Evolutionary conservation across 108 stramenopile genomes (phyloP).

Genomic region (Skeletonema costatum): DNA sequence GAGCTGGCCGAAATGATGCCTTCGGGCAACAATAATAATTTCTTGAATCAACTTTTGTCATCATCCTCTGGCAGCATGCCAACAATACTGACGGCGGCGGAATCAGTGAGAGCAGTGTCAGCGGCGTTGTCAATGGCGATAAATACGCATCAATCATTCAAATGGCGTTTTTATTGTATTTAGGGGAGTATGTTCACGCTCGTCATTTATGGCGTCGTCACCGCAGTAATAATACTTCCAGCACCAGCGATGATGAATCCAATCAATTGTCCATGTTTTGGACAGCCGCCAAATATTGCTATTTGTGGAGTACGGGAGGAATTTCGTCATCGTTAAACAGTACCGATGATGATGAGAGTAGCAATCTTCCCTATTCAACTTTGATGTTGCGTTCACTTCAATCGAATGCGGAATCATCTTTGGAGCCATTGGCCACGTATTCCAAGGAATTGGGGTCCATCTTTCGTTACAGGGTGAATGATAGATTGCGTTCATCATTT

Average conservation of each 20-base stretch:
- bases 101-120: background rate
- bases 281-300: constrained; percentile 37
- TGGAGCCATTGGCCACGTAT: constrained; percentile 46
- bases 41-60: background rate
- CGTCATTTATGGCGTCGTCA: constrained; percentile 46
- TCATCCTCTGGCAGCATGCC: background rate
- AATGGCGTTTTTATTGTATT: constrained; percentile 48
- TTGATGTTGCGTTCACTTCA: constrained; percentile 35
- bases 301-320: constrained; percentile 44
- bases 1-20: constrained; percentile 44
- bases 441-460: constrained; percentile 24
- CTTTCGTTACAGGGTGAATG: constrained; percentile 39
- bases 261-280: constrained; percentile 37
- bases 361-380: constrained; percentile 38
- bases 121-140: background rate
- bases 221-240: background rate
- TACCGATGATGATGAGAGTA: background rate
- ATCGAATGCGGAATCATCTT: constrained; percentile 10
- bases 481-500: constrained; percentile 33
- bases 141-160: constrained; percentile 25
- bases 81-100: background rate
- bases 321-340: background rate
- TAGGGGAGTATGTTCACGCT: constrained; percentile 49
- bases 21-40: background rate
- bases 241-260: constrained; percentile 2